A percentile compares a stretch with the other conserved stretches of the same genome.
Conservation (phyloP, 805 yeast species). For the Torulaspora indica region DNA sequence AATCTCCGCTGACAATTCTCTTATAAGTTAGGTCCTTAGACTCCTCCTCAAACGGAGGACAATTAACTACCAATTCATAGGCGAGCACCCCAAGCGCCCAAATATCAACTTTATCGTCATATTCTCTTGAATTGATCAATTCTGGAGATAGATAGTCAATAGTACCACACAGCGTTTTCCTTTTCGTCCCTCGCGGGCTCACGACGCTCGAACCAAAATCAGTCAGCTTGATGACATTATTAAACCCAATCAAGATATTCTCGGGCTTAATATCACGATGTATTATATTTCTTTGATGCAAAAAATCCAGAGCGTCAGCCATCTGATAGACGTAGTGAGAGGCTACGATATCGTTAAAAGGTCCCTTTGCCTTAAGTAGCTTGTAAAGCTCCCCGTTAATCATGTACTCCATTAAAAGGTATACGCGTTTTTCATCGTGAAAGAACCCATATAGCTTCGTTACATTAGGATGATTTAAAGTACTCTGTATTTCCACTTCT, state of each 20-base stretch:
- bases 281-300: slow-evolving; percentile 75
- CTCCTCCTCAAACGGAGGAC: slow-evolving; percentile 87
- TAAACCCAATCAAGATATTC: slow-evolving; percentile 71
- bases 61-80: slow-evolving; percentile 81
- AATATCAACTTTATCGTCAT: slow-evolving; percentile 73
- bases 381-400: slow-evolving; percentile 84
- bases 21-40: slow-evolving; percentile 74
- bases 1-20: slow-evolving; percentile 72
- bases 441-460: slow-evolving; percentile 82
- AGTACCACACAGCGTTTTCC: slow-evolving; percentile 91
- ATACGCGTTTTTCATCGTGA: slow-evolving; percentile 74
- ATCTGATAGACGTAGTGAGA: slow-evolving; percentile 78
- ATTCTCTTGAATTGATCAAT: slow-evolving; percentile 78
- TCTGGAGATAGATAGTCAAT: slow-evolving; percentile 94
- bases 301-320: slow-evolving; percentile 68
- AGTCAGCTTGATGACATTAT: slow-evolving; percentile 74
- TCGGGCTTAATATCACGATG: slow-evolving; percentile 96
- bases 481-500: slow-evolving; percentile 87
- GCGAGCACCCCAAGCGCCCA: slow-evolving; percentile 91
- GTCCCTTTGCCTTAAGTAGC: slow-evolving; percentile 55
- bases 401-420: slow-evolving; percentile 78
- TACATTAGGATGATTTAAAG: slow-evolving; percentile 71
- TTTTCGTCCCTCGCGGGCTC: slow-evolving; percentile 50
- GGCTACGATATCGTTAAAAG: slow-evolving; percentile 70
- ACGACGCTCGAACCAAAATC: slow-evolving; percentile 95